Conservation (phyloP, 345 rosid genomes). For the Gossypium longicalyx region DNA sequence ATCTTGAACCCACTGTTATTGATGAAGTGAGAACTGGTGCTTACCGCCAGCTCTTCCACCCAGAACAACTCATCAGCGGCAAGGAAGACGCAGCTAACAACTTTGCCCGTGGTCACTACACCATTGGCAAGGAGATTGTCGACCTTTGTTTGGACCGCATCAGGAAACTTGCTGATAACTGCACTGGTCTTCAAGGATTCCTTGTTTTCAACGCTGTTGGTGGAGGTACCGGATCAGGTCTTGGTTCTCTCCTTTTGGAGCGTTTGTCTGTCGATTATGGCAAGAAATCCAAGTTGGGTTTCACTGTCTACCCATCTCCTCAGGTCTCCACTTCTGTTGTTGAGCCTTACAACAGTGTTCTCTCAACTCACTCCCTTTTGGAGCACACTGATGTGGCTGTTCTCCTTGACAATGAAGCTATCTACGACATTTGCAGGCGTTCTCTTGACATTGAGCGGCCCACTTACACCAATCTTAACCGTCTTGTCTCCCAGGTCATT, state of each 20-base stretch:
- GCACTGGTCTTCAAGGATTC: slow-evolving; percentile 84
- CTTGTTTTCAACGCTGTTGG: slow-evolving; percentile 79
- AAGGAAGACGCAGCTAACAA: slow-evolving; percentile 84
- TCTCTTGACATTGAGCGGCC: slow-evolving; percentile 72
- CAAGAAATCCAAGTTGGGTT: slow-evolving; percentile 65
- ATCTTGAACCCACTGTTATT: slow-evolving; percentile 78
- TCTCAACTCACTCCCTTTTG: slow-evolving; percentile 66
- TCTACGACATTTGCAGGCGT: slow-evolving; percentile 64
- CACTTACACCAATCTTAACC: slow-evolving; percentile 73
- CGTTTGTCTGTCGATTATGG: slow-evolving; percentile 75
- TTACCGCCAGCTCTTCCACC: slow-evolving; percentile 55
- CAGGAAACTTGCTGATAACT: slow-evolving; percentile 74
- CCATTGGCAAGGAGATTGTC: slow-evolving; percentile 80
- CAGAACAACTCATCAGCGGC: slow-evolving; percentile 61
- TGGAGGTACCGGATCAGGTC: slow-evolving; percentile 79
- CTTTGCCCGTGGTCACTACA: slow-evolving; percentile 82
- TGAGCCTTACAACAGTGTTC: slow-evolving; percentile 75
- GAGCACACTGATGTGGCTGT: slow-evolving; percentile 64
- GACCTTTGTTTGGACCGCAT: slow-evolving; percentile 76
- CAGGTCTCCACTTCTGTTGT: slow-evolving; percentile 77
- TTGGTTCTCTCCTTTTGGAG: slow-evolving; percentile 72
- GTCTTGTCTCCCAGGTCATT: slow-evolving; percentile 69
- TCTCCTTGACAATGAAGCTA: slow-evolving; percentile 51
- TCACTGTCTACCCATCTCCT: slow-evolving; percentile 77
- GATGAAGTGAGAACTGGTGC: slow-evolving; percentile 52